These are phyloP conservation scores for Boehmeria nivea DNA, from an alignment of 306 rosid species.

Conservation along the genomic window DNA sequence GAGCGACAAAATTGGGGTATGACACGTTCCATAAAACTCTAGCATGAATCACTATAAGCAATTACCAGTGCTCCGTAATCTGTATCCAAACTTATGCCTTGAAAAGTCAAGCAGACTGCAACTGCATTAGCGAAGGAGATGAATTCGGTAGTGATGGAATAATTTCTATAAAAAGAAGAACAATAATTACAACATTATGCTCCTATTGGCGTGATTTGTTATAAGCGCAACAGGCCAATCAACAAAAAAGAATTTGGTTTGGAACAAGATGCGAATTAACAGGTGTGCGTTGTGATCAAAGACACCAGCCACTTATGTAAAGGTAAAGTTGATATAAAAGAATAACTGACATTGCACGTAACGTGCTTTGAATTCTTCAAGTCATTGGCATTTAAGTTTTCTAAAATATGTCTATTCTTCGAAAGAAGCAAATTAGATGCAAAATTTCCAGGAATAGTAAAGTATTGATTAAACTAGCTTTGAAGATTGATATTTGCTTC, in stretches of 20 bases:
- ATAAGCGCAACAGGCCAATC: slow-evolving; percentile 23
- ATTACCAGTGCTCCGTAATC: slow-evolving; percentile 6
- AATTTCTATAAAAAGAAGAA: slow-evolving; percentile 38
- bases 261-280: slow-evolving; percentile 28
- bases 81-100: slow-evolving; percentile 30
- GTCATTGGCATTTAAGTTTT: slow-evolving; percentile 2
- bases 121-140: slow-evolving; percentile 34
- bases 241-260: slow-evolving; percentile 22
- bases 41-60: slow-evolving; percentile 15
- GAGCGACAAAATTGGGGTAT: slow-evolving; percentile 64
- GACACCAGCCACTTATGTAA: slow-evolving; percentile 35
- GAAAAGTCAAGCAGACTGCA: slow-evolving; percentile 59
- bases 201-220: slow-evolving; percentile 24
- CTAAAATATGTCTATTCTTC: not conserved
- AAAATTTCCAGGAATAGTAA: not conserved
- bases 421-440: slow-evolving; percentile 2
- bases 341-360: slow-evolving; percentile 27
- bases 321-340: slow-evolving; percentile 19
- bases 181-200: slow-evolving; percentile 31
- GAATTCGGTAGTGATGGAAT: too few species aligned
- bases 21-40: slow-evolving; percentile 18
- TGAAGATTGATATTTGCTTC: too few species aligned
- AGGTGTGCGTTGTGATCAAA: slow-evolving; percentile 32
- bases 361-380: slow-evolving; percentile 10
- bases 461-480: too few species aligned